phyloP scores from a whole-genome alignment of 768 basidiomycete species.

The Polyporus arcularius region DNA sequence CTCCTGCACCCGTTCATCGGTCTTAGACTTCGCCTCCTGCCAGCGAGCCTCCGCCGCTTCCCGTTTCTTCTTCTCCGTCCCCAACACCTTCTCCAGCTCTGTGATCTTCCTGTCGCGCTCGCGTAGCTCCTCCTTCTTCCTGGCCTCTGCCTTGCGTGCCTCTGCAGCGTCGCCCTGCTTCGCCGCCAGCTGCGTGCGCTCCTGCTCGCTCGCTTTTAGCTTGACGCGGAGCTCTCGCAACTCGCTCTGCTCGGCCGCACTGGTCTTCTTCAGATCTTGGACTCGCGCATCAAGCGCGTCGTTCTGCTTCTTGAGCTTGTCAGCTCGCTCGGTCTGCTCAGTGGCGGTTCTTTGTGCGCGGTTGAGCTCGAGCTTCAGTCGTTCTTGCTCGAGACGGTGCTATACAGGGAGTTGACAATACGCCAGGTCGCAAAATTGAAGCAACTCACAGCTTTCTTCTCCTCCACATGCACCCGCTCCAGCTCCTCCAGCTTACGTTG shows the following conservation, averaged over 20 bases:
- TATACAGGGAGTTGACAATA: conserved; percentile 28
- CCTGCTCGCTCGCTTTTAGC: conserved; percentile 57
- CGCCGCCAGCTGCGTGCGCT: conserved; percentile 48
- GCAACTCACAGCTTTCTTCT: conserved; percentile 60
- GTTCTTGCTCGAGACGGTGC: conserved; percentile 65
- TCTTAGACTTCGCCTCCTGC: conserved; percentile 44
- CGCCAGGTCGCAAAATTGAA: background rate
- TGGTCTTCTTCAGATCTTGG: conserved; percentile 58
- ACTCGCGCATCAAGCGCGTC: conserved; percentile 57
- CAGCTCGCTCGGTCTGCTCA: conserved; percentile 55
- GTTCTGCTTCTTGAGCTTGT: conserved; percentile 66
- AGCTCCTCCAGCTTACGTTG: conserved; percentile 67
- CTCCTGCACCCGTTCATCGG: conserved; percentile 41
- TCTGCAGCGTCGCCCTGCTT: conserved; percentile 57
- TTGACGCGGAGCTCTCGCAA: conserved; percentile 63
- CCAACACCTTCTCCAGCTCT: conserved; percentile 56
- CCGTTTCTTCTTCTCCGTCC: conserved; percentile 50
- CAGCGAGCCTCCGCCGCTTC: conserved; percentile 48
- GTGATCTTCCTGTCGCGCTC: conserved; percentile 54
- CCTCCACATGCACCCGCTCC: conserved; percentile 61
- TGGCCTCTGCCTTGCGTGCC: conserved; percentile 52
- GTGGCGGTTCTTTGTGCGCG: conserved; percentile 45
- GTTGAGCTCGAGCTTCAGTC: conserved; percentile 56
- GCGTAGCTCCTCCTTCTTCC: conserved; percentile 53
- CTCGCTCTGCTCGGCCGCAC: conserved; percentile 54